Base-by-base conservation (phyloP, 371 early-diverging fungal genomes). In the Mortierella sp. region DNA sequence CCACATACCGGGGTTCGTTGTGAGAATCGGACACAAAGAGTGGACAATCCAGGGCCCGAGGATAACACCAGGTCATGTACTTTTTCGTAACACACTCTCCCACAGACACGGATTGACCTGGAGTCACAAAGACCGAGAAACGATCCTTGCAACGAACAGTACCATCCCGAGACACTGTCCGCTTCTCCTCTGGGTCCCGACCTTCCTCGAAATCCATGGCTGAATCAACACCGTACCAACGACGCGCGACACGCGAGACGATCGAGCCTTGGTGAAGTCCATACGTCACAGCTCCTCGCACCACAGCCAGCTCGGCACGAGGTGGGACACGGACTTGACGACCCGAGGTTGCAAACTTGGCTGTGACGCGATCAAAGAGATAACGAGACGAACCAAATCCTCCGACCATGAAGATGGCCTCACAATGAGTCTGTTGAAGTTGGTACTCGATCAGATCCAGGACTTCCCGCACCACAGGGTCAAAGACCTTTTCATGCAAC, bases 381-480 rank as follows among this genome's bases (percentile, higher is more conserved):
- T 75, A 83, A 15, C 63, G 48, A 0, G 85, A 84, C 63, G 82
- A 74, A 21, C 82, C 81, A 61, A 84, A 83, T 11, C 85, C 85
- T 5, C 85, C 85, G 15, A 84, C 85, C 21, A 84, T 52, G 63
- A 82, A 84, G 28, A 82, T 74, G 15, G 79, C 68, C 62, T 68
- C 26, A 11, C 72, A 30, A 46, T 71, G 66, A 0, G 84, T 81
- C 48, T 71, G 73, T 11, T 81, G 71, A 0, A 88, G 76, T 62
- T 88, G 88, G 16, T 83, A 81, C 45, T 86, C 85, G 19, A 88
- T 87, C 14, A 87, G 60, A 23, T 80, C 70, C 51, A 87, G 68
- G 19, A 86, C 84, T 62, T 83, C 75, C 15, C 83, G 75, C n/a
- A 86, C 79, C 7, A 88, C 84, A n/a, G 86, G 88, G 62, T 88